Evolutionary conservation across 2,329 filamentous ascomycete genomes (phyloP).

Genomic region (Aspergillus sp.): DNA sequence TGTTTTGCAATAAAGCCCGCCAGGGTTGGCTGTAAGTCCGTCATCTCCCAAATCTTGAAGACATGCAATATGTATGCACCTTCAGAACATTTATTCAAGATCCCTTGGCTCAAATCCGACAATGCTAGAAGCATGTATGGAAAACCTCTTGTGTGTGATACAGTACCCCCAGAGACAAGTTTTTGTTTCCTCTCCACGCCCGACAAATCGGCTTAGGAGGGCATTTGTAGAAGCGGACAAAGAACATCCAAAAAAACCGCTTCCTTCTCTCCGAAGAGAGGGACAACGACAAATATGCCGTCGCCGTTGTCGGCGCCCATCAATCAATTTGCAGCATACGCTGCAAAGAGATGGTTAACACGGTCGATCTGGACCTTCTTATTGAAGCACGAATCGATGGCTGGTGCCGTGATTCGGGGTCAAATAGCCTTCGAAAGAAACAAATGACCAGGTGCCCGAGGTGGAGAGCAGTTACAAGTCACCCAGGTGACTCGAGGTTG

Average conservation of each 20-base stretch:
- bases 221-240: conserved; percentile 73
- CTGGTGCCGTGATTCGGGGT: conserved; percentile 51
- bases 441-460: conserved; percentile 19
- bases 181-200: conserved; percentile 80
- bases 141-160: conserved; percentile 67
- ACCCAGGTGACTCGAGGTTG: conserved; percentile 36
- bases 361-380: conserved; percentile 55
- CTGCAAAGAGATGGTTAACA: conserved; percentile 60
- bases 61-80: conserved; percentile 3
- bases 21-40: conserved; percentile 7
- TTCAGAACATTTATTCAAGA: conserved; percentile 11
- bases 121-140: too few relatives aligned
- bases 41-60: conserved; percentile 18
- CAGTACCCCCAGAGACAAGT: conserved; percentile 86
- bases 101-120: conserved; percentile 8
- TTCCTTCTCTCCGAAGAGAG: conserved; percentile 43
- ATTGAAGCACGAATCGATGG: conserved; percentile 47
- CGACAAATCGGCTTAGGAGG: conserved; percentile 48
- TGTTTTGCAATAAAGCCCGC: conserved; percentile 1
- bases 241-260: conserved; percentile 95
- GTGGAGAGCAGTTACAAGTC: conserved; percentile 35
- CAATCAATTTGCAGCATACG: conserved; percentile 49
- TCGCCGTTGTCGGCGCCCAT: conserved; percentile 52
- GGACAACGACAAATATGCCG: conserved; percentile 20
- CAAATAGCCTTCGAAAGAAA: conserved; percentile 25